These are phyloP conservation scores for Citrus maxima DNA, from an alignment of 345 rosid species.

Conservation along the genomic window DNA sequence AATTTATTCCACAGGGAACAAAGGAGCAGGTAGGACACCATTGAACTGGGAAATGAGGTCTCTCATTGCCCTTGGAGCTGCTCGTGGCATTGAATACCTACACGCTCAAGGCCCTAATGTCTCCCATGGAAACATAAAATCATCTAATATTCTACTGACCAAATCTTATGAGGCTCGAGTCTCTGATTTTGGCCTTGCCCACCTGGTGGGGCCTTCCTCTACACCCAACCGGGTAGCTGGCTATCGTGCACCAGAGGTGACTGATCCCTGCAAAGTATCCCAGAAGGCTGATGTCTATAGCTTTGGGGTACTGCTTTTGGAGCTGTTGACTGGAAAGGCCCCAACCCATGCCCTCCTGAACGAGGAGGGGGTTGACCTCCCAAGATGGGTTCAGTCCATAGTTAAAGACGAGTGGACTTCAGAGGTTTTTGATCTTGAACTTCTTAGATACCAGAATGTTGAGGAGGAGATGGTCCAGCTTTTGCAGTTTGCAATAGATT, in stretches of 20 bases:
- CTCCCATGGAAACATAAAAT: conserved; percentile 91
- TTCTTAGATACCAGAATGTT: conserved; percentile 62
- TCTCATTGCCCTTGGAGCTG: conserved; percentile 76
- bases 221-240: conserved; percentile 81
- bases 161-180: conserved; percentile 74
- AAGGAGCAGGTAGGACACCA: conserved; percentile 83
- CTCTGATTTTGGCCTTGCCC: conserved; percentile 89
- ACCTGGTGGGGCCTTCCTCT: conserved; percentile 66
- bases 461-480: conserved; percentile 87
- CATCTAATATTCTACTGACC: conserved; percentile 83
- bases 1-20: conserved; percentile 61
- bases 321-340: conserved; percentile 85
- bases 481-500: conserved; percentile 82
- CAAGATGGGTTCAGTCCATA: conserved; percentile 92
- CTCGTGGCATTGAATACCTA: conserved; percentile 78
- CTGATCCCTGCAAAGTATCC: conserved; percentile 78
- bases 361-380: conserved; percentile 93
- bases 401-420: conserved; percentile 84
- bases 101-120: conserved; percentile 78
- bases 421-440: conserved; percentile 89
- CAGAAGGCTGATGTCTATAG: conserved; percentile 97
- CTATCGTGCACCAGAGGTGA: conserved; percentile 94
- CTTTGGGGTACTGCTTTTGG: conserved; percentile 86
- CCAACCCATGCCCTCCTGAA: conserved; percentile 77
- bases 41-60: conserved; percentile 83